These are phyloP conservation scores for Paramecium primaurelia DNA, from an alignment of 73 alveolate genomes.

Conservation along the genomic window DNA sequence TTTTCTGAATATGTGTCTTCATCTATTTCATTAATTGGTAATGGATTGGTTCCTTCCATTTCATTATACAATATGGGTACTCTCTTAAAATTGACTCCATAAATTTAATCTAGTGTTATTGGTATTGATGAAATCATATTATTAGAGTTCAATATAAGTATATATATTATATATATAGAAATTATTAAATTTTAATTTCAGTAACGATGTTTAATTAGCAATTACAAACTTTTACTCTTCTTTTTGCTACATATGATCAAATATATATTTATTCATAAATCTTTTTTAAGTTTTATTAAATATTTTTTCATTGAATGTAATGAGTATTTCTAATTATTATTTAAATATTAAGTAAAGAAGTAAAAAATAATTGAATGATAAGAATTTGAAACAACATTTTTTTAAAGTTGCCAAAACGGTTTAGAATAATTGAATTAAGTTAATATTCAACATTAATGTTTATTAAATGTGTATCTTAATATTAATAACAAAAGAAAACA, in stretches of 20 bases:
- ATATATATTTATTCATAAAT: neutral
- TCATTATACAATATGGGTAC: neutral
- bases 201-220: neutral
- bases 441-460: neutral
- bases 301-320: neutral
- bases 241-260: neutral
- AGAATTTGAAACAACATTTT: neutral
- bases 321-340: neutral
- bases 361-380: neutral
- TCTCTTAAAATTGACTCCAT: neutral
- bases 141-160: neutral
- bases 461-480: neutral
- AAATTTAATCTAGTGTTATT: neutral
- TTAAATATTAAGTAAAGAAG: neutral
- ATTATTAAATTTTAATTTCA: neutral
- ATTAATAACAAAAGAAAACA: neutral
- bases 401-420: neutral
- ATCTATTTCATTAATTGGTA: neutral
- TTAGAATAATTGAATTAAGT: neutral
- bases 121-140: neutral
- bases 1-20: neutral
- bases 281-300: too few species aligned
- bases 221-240: neutral
- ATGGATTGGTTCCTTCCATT: conserved; percentile 34
- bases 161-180: neutral